Conservation (phyloP, 805 yeast genomes). For the Pichia thaimueangensis region DNA sequence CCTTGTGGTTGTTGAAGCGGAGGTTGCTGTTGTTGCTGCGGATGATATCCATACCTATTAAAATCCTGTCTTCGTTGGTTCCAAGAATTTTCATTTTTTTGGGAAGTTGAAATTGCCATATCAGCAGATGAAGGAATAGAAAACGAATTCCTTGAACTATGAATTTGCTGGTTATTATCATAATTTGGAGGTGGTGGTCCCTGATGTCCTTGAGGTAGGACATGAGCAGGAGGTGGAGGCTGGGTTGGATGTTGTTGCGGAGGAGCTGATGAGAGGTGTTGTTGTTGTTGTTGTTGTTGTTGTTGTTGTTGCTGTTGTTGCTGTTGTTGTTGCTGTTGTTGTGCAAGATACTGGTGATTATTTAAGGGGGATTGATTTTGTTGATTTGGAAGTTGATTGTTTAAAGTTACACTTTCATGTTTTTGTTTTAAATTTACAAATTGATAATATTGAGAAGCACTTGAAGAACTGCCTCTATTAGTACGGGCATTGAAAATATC, state of each 20-base stretch:
- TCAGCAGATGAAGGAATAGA: no score
- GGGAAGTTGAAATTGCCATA: slow-evolving; percentile 2
- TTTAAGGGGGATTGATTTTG: slow-evolving; percentile 11
- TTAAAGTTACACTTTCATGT: slow-evolving; percentile 35
- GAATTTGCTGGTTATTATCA: slow-evolving; percentile 6
- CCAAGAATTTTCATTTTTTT: no score
- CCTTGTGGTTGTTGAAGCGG: slow-evolving; percentile 13
- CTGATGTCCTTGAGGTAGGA: slow-evolving; percentile 1
- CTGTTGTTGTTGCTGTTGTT: no score
- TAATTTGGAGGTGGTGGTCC: slow-evolving; percentile 14
- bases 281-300: slow-evolving; percentile 3
- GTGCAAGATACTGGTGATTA: no score
- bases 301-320: slow-evolving; percentile 4
- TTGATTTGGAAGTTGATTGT: slow-evolving; percentile 13
- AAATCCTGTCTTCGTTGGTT: slow-evolving; percentile 5
- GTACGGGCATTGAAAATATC: slow-evolving; percentile 82
- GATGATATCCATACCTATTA: no score
- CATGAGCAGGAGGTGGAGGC: slow-evolving; percentile 9
- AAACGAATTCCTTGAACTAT: no score
- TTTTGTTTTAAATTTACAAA: slow-evolving; percentile 52
- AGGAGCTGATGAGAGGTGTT: not conserved
- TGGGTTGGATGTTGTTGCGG: slow-evolving; percentile 10
- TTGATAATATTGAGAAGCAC: slow-evolving; percentile 69
- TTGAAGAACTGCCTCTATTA: slow-evolving; percentile 51
- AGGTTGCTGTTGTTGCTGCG: slow-evolving; percentile 14